Base-by-base conservation (phyloP, 1,284 basidiomycete genomes). In the Sphaerobolus stellatus region DNA sequence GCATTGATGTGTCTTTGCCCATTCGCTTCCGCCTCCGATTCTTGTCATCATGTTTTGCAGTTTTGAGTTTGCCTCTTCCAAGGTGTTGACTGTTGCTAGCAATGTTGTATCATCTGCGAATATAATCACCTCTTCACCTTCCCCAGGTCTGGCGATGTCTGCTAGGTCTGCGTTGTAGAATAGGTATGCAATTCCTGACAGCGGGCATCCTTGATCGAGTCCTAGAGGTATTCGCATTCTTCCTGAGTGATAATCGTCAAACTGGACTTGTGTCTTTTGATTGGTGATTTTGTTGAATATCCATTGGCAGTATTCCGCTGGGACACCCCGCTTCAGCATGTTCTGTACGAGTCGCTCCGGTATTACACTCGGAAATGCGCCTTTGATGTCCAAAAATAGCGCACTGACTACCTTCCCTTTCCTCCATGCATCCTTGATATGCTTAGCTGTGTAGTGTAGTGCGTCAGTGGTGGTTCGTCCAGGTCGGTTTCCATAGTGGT, bases 401-500 rank as follows among this genome's bases (percentile, higher is more conserved):
- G 34, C 49, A 4, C 31, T 28, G 16, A 38, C 49, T 9, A 51
- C 54, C 8, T 52, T 33, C 3, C 41, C 41, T 25, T 18, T 34
- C 14, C 47, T 36, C 54, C 49, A 52, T 6, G 49, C 49, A 24
- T 51, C 28, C 27, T 56, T 56, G 1, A 51, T 31, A 13, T 13
- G 14, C 4, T 27, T n/a, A 6, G 41, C 43, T n/a, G 54, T 29
- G 7, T 48, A 18, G 18, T 58, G 56, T 7, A 57, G 38, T 4
- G 59, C 40, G 43, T 61, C 56, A 2, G 36, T 38, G n/a, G 47
- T 54, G 9, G 60, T 59, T 16, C 53, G 9, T 6, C 50, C 44
- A 6, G 59, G 49, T n/a, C 54, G 29, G 7, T 55, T 47, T 1
- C 59, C 51, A 36, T 53, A 56, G n/a, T 57, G 59, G 18, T 25